These are phyloP conservation scores for Aspergillus panamensis DNA, from an alignment of 495 filamentous ascomycete species.

Conservation along the genomic window DNA sequence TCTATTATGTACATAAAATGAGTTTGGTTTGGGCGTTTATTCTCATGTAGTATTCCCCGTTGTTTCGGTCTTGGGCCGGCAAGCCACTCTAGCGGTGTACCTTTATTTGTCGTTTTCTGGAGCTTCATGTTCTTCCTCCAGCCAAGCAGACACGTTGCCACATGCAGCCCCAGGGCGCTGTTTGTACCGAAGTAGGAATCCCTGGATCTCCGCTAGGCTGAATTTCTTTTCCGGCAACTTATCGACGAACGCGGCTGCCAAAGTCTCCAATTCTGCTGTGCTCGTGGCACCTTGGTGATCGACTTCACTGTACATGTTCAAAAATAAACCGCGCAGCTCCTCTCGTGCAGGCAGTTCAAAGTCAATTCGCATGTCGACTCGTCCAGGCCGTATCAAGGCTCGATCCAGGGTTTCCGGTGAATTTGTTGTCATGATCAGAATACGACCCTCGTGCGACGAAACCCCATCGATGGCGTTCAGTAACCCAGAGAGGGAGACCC, in stretches of 20 bases:
- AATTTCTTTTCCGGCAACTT: constrained; percentile 56
- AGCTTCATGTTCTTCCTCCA: constrained; percentile 23
- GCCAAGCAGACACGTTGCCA: constrained; percentile 47
- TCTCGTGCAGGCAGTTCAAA: constrained; percentile 57
- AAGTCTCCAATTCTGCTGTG: constrained; percentile 2
- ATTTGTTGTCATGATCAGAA: constrained; percentile 83
- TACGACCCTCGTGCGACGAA: constrained; percentile 72
- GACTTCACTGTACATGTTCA: constrained; percentile 54
- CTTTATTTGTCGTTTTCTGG: neutral
- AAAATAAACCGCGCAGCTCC: constrained; percentile 61
- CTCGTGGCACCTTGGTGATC: neutral
- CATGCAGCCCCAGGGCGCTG: constrained; percentile 54
- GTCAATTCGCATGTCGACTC: constrained; percentile 68
- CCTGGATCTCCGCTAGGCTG: constrained; percentile 66
- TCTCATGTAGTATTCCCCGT: no score
- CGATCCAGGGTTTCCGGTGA: constrained; percentile 67
- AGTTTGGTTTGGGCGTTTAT: no score
- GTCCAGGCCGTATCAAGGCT: constrained; percentile 71
- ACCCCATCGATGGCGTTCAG: constrained; percentile 83
- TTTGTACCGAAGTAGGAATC: constrained; percentile 47
- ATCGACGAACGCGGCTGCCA: constrained; percentile 52
- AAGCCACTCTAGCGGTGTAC: neutral
- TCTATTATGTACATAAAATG: no score
- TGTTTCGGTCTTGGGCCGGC: neutral
- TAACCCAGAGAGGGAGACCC: constrained; percentile 64